Evolutionary conservation across 306 rosid species (phyloP).

Genomic region (Vigna trinervia): DNA sequence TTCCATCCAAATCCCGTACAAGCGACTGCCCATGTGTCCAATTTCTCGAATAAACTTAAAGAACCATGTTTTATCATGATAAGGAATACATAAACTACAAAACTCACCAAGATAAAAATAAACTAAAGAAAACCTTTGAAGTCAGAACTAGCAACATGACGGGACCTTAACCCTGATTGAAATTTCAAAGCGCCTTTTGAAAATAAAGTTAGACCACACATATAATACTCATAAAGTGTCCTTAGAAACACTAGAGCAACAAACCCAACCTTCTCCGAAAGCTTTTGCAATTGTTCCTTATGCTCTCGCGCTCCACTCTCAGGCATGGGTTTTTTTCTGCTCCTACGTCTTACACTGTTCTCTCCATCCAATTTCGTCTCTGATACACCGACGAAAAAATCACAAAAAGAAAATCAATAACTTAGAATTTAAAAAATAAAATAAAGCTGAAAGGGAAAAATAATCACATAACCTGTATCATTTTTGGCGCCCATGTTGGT

Average conservation of each 20-base stretch:
- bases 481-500: conserved; percentile 26
- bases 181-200: not conserved
- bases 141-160: conserved; percentile 33
- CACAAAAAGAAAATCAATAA: conserved; percentile 3
- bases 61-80: not conserved
- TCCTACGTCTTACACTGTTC: conserved; percentile 40
- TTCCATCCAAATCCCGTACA: not conserved
- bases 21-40: not conserved
- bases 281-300: conserved; percentile 70
- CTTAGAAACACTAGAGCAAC: not conserved
- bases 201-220: conserved; percentile 17
- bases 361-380: conserved; percentile 49
- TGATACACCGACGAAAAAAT: conserved; percentile 31
- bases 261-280: conserved; percentile 64
- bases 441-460: not conserved
- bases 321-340: conserved; percentile 45
- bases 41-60: conserved; percentile 33
- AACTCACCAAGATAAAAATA: not conserved
- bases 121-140: conserved; percentile 9
- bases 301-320: conserved; percentile 65
- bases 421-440: not conserved
- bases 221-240: conserved; percentile 7
- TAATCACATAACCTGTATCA: conserved; percentile 35
- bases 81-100: conserved; percentile 1
- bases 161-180: conserved; percentile 3